These are phyloP conservation scores for Acmispon strigosus DNA, from an alignment of 306 rosid species.

Conservation along the genomic window DNA sequence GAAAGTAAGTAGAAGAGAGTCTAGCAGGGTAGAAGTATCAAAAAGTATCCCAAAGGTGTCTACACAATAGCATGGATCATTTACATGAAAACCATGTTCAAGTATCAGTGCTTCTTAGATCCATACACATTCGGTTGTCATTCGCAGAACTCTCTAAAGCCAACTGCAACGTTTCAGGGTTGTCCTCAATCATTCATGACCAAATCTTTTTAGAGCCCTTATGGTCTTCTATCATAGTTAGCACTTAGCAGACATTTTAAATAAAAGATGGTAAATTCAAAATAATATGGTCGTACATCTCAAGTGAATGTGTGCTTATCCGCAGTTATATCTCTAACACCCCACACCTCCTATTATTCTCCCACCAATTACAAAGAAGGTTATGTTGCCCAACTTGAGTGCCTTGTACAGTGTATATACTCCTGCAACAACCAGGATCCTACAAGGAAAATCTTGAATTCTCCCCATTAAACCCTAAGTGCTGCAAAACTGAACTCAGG, in stretches of 20 bases:
- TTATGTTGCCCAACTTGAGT: neutral
- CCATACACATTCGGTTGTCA: neutral
- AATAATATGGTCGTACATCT: neutral
- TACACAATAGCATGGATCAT: neutral
- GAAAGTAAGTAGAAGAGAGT: too few species aligned
- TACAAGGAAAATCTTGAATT: neutral
- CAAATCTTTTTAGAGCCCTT: neutral
- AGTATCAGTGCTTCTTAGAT: neutral
- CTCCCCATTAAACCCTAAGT: neutral
- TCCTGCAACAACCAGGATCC: constrained; percentile 11
- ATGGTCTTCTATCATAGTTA: neutral
- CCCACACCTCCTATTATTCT: neutral
- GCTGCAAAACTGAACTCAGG: neutral
- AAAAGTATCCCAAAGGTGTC: neutral
- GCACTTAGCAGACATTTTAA: neutral
- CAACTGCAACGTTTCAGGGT: neutral
- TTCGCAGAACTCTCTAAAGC: neutral
- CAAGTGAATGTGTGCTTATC: neutral
- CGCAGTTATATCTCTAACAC: neutral
- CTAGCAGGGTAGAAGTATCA: too few species aligned
- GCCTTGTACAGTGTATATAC: neutral
- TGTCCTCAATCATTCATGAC: neutral
- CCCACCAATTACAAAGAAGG: neutral
- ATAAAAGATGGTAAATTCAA: neutral
- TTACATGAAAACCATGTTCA: neutral